These are phyloP conservation scores for Fusarium cicatricum DNA, from an alignment of 2,329 filamentous ascomycete genomes.

Conservation along the genomic window DNA sequence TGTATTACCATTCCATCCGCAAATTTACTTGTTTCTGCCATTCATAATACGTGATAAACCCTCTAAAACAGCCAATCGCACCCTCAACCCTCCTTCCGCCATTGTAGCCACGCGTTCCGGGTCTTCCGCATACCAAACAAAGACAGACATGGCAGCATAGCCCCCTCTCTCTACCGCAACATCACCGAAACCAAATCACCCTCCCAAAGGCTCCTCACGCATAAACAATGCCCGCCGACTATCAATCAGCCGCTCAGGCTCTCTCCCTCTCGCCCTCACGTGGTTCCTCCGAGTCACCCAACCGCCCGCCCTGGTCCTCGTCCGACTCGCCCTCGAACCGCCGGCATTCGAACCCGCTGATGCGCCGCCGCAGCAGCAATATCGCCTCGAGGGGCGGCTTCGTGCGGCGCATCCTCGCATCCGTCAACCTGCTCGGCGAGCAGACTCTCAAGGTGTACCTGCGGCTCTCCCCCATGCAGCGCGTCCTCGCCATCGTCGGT, in stretches of 20 bases:
- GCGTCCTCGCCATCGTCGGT: constrained; percentile 56
- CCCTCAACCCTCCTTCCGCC: constrained; percentile 12
- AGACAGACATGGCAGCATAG: constrained; percentile 32
- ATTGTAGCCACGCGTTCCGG: constrained; percentile 31
- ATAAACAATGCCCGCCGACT: constrained; percentile 59
- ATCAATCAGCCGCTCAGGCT: constrained; percentile 58
- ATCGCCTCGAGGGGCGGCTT: constrained; percentile 35
- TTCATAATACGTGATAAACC: no score
- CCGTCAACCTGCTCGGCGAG: constrained; percentile 54
- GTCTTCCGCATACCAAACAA: constrained; percentile 11
- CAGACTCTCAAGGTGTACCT: constrained; percentile 60
- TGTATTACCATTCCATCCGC: not conserved
- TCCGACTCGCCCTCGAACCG: constrained; percentile 34
- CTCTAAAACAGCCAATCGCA: constrained; percentile 6
- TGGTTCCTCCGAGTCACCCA: constrained; percentile 44
- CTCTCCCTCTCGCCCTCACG: constrained; percentile 54
- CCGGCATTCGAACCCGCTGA: constrained; percentile 55
- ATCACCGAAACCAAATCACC: not conserved
- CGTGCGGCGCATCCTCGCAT: constrained; percentile 45
- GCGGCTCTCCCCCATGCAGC: constrained; percentile 67
- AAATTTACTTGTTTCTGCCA: no score
- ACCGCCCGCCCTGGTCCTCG: constrained; percentile 41
- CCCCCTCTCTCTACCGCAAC: not conserved
- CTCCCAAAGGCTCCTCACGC: not conserved
- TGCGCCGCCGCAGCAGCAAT: constrained; percentile 38